These are phyloP conservation scores for Mycosphaerella sp. DNA, from an alignment of 2,329 filamentous ascomycete genomes.

Conservation along the genomic window DNA sequence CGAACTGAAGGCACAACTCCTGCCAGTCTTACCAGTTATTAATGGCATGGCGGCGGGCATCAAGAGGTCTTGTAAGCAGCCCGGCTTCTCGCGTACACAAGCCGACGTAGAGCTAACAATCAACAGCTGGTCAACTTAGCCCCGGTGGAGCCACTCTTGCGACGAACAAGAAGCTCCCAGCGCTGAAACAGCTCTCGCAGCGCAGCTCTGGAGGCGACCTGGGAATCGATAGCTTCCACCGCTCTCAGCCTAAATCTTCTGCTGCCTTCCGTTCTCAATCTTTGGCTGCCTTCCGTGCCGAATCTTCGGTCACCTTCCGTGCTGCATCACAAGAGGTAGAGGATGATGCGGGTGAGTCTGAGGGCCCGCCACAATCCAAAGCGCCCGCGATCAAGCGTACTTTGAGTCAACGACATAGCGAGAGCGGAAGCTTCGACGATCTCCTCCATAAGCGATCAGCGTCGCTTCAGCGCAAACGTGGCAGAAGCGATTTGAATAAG, in stretches of 20 bases:
- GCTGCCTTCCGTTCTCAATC: no score
- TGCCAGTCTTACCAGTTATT: no score
- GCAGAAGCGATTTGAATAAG: slow-evolving; percentile 2
- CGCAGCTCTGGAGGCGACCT: no score
- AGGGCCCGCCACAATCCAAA: background rate
- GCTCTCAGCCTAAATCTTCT: background rate
- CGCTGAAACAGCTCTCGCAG: background rate
- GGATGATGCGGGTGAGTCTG: background rate
- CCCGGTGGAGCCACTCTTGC: no score
- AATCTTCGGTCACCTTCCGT: slow-evolving; percentile 1
- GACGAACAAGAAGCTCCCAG: background rate
- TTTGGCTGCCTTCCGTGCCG: no score
- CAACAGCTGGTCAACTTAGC: background rate
- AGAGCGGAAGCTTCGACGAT: background rate
- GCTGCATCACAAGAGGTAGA: background rate
- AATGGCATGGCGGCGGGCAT: no score
- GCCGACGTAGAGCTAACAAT: background rate
- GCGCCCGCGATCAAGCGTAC: background rate
- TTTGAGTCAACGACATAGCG: slow-evolving; percentile 2
- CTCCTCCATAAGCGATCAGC: background rate
- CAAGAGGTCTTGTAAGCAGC: background rate
- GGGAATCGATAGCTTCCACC: background rate
- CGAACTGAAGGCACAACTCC: no score
- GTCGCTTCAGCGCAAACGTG: slow-evolving; percentile 1
- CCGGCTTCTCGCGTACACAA: background rate